Base-by-base conservation (phyloP, 257 asterid species). In the Gardenia jasminoides region DNA sequence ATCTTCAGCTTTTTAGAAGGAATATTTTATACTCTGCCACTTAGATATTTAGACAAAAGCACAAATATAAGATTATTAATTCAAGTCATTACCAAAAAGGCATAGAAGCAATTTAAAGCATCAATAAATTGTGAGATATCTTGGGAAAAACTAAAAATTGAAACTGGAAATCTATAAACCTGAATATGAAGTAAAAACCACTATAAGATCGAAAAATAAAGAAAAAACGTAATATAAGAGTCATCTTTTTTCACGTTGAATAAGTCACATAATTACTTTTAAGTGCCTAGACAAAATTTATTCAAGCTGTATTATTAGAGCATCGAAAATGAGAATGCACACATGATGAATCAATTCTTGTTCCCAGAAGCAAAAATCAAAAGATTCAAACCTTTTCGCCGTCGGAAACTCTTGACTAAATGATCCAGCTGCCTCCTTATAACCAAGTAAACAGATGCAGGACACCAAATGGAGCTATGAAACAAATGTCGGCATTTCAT, bases 391-490 rank as follows among this genome's bases (percentile, higher is more conserved):
- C 99, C 97, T 22, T 83, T 82, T 67, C 54, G 87, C 39, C 28
- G 84, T 74, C 78, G 84, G 78, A 86, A 76, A 83, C 88, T 86
- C 81, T 81, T 84, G 58, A 96, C 84, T 83, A 92, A 82, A 78
- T 79, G 19, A 75, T 87, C 83, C 39, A 96, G 83, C 84, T 88
- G 88, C 46, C 67, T 70, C 87, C 71, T 82, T 59, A 96, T 90
- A 75, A 90, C 97, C 78, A n/a, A 70, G 85, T 92, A 92, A 52
- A 90, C 97, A 54, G 91, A 64, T 17, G 92, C 92, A 80, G 97
- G 90, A 82, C 98, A 93, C 75, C 91, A 96, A n/a, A 92, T 90
- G 48, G 91, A 85, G 85, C 90, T 91, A 76, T 88, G 94, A 85
- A 93, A 96, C 86, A 88, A 31, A 64, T 86, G 93, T 59, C 86